phyloP scores from a whole-genome alignment of 805 yeast genomes.

The Candida wancherniae region DNA sequence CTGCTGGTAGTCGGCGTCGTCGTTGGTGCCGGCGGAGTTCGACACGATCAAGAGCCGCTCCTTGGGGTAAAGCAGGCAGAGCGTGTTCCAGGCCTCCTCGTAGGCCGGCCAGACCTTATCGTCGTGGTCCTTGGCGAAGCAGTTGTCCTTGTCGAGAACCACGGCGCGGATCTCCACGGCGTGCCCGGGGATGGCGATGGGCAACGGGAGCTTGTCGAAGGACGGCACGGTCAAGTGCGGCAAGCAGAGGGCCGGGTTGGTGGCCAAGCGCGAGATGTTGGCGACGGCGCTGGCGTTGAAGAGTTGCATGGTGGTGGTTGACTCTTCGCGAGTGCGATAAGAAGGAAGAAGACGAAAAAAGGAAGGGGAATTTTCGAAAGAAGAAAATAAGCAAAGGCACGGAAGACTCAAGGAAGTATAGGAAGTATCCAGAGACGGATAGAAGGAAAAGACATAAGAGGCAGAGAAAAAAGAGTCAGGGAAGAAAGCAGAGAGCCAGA shows the following conservation, averaged over 20 bases:
- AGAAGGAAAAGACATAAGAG: no score
- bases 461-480: no score
- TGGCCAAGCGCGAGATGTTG: conserved; percentile 54
- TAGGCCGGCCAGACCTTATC: conserved; percentile 79
- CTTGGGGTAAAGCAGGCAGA: conserved; percentile 55
- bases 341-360: not conserved
- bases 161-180: conserved; percentile 55
- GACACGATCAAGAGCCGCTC: conserved; percentile 72
- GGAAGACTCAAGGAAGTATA: no score
- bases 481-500: no score
- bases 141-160: conserved; percentile 91
- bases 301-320: conserved; percentile 12
- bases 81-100: conserved; percentile 46
- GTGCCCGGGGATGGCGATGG: conserved; percentile 36
- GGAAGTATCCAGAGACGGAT: no score
- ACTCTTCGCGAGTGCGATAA: not conserved
- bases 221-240: conserved; percentile 58
- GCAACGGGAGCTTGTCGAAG: conserved; percentile 58
- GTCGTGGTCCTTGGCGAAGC: conserved; percentile 82
- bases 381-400: not conserved
- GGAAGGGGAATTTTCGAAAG: not conserved
- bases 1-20: conserved; percentile 55
- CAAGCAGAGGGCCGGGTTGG: conserved; percentile 61
- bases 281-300: conserved; percentile 76
- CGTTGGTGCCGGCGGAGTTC: conserved; percentile 89